These are phyloP conservation scores for Nicotiana paniculata DNA, from an alignment of 257 asterid species.

Conservation along the genomic window DNA sequence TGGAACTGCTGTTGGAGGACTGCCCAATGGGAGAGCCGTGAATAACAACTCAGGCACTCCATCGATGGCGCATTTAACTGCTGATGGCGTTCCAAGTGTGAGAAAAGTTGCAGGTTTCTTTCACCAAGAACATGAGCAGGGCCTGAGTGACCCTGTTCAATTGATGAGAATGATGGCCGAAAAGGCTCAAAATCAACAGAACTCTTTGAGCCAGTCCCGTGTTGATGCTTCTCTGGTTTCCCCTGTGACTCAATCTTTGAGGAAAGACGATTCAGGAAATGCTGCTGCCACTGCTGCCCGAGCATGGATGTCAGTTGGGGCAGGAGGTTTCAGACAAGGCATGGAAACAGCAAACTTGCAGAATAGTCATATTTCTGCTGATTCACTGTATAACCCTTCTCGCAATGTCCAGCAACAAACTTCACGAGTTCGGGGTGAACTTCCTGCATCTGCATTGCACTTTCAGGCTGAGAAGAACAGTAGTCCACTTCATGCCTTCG, in stretches of 20 bases:
- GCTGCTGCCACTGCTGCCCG: conserved; percentile 83
- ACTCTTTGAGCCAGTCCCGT: conserved; percentile 26
- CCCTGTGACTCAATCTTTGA: conserved; percentile 22
- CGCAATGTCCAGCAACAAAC: conserved; percentile 45
- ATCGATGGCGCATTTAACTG: conserved; percentile 17
- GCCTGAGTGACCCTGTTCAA: conserved; percentile 64
- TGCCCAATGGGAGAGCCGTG: conserved; percentile 37
- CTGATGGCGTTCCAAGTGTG: conserved; percentile 13
- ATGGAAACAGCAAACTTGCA: conserved; percentile 26
- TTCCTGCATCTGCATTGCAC: conserved; percentile 37
- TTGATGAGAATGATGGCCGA: conserved; percentile 61
- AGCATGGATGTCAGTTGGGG: conserved; percentile 93
- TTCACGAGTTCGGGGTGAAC: conserved; percentile 44
- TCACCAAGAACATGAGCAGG: conserved; percentile 48
- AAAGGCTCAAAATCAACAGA: conserved; percentile 56
- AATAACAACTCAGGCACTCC: conserved; percentile 26
- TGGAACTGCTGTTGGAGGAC: conserved; percentile 33
- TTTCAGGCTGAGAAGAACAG: conserved; percentile 37
- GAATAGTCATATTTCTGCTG: conserved; percentile 47
- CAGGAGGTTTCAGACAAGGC: conserved; percentile 58
- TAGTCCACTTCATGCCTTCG: conserved; percentile 42
- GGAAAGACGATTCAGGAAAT: conserved; percentile 43
- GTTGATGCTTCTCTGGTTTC: conserved; percentile 23
- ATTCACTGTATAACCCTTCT: conserved; percentile 46
- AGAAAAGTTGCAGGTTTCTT: conserved; percentile 28